A percentile compares a stretch with the other conserved stretches of the same genome.
Conservation (phyloP, 2,329 filamentous ascomycete genomes). For the Neobulgaria alba region DNA sequence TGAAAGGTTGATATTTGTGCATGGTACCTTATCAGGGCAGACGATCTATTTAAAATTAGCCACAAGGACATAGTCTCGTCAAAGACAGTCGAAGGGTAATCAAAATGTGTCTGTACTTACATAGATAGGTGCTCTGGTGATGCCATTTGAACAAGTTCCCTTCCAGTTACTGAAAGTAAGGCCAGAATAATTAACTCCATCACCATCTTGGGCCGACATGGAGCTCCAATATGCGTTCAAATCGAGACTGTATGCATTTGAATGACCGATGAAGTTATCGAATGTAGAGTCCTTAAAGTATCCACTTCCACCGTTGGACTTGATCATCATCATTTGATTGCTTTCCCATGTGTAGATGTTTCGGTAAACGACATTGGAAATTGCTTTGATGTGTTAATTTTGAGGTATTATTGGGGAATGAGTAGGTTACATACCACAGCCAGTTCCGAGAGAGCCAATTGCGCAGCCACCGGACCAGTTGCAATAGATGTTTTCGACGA, state of each 20-base stretch:
- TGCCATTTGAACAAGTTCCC: conserved; percentile 42
- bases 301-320: conserved; percentile 49
- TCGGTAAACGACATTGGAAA: conserved; percentile 44
- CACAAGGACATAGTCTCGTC: too few relatives aligned
- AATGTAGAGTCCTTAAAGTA: conserved; percentile 41
- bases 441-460: conserved; percentile 44
- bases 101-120: too few relatives aligned
- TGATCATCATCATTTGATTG: conserved; percentile 46
- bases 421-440: too few relatives aligned
- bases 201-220: conserved; percentile 34
- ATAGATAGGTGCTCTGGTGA: conserved; percentile 43
- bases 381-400: too few relatives aligned
- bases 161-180: conserved; percentile 48
- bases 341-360: conserved; percentile 51
- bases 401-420: too few relatives aligned
- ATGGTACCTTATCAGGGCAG: conserved; percentile 42
- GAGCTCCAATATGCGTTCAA: conserved; percentile 45
- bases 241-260: conserved; percentile 49
- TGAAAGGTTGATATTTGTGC: conserved; percentile 40
- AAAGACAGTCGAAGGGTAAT: too few relatives aligned
- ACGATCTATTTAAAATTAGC: conserved; percentile 19
- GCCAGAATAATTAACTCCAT: conserved; percentile 44
- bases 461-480: conserved; percentile 50
- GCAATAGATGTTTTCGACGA: conserved; percentile 51
- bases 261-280: conserved; percentile 51